Base-by-base conservation (phyloP, 2,329 filamentous ascomycete genomes). In the Dactylonectria estremocensis region DNA sequence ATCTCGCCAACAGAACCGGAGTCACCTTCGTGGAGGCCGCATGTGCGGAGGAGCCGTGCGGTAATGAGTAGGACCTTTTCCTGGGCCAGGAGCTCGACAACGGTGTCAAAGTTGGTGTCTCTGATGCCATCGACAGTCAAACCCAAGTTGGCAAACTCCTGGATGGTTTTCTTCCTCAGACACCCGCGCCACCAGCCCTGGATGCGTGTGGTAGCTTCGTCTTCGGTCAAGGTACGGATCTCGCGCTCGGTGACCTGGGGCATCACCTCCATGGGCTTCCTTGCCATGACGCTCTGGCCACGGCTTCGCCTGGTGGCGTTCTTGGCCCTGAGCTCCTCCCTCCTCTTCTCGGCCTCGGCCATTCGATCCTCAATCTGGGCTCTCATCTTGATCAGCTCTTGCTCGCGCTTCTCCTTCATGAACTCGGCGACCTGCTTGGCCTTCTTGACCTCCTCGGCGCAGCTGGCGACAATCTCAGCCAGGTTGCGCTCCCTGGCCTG, bases 381-480 rank as follows among this genome's bases (percentile, higher is more conserved):
- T 69, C 90, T 89, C 78, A 93, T 86, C 75, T 90, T 90, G 72
- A 86, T 87, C 64, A 93, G 88, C 70, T 95, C 92, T 64, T 91
- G 90, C 77, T 94, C 91, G 70, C 93, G 90, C 79, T 92, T 92
- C 82, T 93, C 92, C 80, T 94, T 95, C 84, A 93, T 94, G 65
- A 88, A 91, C 79, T 94, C 93, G 14, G 93, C 93, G n/a, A 95
- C 87, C 57, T 92, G 91, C 84, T 95, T 95, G 59, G 93, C 93
- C 70, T 93, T 88, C 77, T 92, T 91, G 16, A 96, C 93, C 78
- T 96, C 93, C 79, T 95, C 93, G 20, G 93, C 93, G 77, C 93
- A 95, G 67, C 90, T 88, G 55, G 93, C 92, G 4, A 93, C 92
- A 49, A 95, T 95, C 78, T 95, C 93, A 9, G 92, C 93, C 18